Conservation (phyloP, 2,329 filamentous ascomycete species). For the Magnaporthales sp. region DNA sequence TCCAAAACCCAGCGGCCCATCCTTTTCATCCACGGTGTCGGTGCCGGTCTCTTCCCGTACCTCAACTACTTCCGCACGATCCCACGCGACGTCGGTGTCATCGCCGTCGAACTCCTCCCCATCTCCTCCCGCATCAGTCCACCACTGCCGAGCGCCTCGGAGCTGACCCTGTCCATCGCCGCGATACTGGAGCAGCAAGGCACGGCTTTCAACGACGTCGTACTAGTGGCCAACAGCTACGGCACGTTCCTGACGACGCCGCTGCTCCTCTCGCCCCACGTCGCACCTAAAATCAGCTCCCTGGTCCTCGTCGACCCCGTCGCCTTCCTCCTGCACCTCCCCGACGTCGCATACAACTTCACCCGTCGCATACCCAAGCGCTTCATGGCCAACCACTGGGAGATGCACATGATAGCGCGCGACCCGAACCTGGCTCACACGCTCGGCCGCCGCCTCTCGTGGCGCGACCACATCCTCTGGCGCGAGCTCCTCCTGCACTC, state of each 20-base stretch:
- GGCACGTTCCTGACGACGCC: conserved; percentile 56
- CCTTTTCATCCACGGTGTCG: conserved; percentile 13
- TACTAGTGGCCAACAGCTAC: conserved; percentile 55
- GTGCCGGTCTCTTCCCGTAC: conserved; percentile 12
- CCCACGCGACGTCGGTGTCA: conserved; percentile 9
- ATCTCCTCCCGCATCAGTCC: conserved; percentile 11
- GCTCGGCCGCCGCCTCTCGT: conserved; percentile 59
- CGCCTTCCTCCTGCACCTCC: conserved; percentile 57
- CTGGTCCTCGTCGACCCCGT: conserved; percentile 51
- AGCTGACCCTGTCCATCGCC: neutral
- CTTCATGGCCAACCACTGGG: conserved; percentile 24
- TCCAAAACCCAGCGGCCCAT: conserved; percentile 8
- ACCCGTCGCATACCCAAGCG: conserved; percentile 46
- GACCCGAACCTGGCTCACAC: conserved; percentile 59
- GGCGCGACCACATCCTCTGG: conserved; percentile 63
- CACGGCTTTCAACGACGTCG: conserved; percentile 34
- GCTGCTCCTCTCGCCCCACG: conserved; percentile 39
- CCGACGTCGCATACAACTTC: conserved; percentile 66
- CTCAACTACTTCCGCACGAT: conserved; percentile 8
- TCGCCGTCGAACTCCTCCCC: conserved; percentile 12
- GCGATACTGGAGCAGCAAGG: conserved; percentile 3
- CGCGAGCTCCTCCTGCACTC: conserved; percentile 47
- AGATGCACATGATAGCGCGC: conserved; percentile 27
- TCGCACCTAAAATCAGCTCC: conserved; percentile 41
- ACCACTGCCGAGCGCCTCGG: neutral